Evolutionary conservation across 139 green algal genomes (phyloP).

Genomic region (Spirogloea muscicola): DNA sequence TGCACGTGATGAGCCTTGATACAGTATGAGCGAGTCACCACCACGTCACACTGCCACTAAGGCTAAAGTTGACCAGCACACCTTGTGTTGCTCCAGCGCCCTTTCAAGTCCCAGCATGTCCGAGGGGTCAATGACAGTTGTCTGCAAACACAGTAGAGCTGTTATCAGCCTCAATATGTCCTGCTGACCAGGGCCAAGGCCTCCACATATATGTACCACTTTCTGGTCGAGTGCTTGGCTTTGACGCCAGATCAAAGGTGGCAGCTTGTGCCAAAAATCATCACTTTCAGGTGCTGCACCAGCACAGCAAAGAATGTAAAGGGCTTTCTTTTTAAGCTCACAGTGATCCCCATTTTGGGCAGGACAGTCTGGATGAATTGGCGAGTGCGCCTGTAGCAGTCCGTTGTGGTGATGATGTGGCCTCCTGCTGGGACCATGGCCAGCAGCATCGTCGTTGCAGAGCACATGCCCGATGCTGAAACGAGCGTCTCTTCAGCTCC

Average conservation of each 20-base stretch:
- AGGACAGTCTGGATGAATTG: slow-evolving; percentile 98
- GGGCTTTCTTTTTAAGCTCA: slow-evolving; percentile 16
- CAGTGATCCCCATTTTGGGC: slow-evolving; percentile 92
- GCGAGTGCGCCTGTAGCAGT: slow-evolving; percentile 95
- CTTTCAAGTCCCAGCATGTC: slow-evolving; percentile 76
- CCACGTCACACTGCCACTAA: too few species aligned
- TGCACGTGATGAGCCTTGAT: too few species aligned
- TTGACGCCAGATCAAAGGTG: neutral
- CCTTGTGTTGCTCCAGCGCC: slow-evolving; percentile 54
- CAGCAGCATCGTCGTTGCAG: slow-evolving; percentile 97
- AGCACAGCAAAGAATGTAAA: neutral
- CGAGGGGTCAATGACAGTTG: slow-evolving; percentile 92
- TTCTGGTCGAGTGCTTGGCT: neutral
- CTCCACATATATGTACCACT: neutral
- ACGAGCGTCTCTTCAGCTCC: slow-evolving; percentile 92
- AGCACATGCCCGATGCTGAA: slow-evolving; percentile 89
- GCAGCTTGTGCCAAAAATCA: neutral
- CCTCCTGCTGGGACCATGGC: slow-evolving; percentile 90
- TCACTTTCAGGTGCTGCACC: neutral
- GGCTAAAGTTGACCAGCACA: too few species aligned
- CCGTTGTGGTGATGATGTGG: slow-evolving; percentile 98
- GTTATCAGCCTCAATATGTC: too few species aligned
- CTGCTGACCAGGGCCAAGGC: too few species aligned
- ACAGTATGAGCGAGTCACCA: too few species aligned
- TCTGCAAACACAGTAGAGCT: slow-evolving; percentile 45